phyloP scores from a whole-genome alignment of 352 stramenopile species.

The Poterioochromonas sp. region DNA sequence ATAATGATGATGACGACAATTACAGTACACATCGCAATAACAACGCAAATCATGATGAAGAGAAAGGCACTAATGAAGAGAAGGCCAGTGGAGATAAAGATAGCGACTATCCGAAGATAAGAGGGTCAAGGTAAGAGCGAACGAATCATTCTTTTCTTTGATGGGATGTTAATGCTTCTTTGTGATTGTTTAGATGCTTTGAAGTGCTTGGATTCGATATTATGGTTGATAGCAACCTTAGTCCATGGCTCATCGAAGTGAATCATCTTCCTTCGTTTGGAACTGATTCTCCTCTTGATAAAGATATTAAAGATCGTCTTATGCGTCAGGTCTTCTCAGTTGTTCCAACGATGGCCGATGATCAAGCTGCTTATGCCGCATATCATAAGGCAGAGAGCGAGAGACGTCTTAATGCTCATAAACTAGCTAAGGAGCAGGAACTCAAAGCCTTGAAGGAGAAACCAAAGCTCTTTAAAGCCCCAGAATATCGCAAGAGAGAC shows the following conservation, averaged over 20 bases:
- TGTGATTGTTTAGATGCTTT: conserved; percentile 71
- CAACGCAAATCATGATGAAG: background rate
- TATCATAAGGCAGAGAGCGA: conserved; percentile 50
- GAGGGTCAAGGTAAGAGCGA: too few species aligned
- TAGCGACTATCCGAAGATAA: too few species aligned
- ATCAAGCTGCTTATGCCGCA: conserved; percentile 62
- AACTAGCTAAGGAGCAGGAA: background rate
- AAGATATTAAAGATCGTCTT: conserved; percentile 83
- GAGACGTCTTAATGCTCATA: background rate
- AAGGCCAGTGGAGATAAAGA: too few species aligned
- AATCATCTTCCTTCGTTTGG: conserved; percentile 89
- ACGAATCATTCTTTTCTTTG: too few species aligned
- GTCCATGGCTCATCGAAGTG: conserved; percentile 91
- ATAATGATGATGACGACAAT: background rate
- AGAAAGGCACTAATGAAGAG: background rate
- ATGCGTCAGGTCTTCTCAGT: conserved; percentile 80
- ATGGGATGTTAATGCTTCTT: conserved; percentile 13
- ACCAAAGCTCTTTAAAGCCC: background rate
- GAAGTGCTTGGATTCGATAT: conserved; percentile 91
- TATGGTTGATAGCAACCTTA: conserved; percentile 83
- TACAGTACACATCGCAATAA: conserved; percentile 15
- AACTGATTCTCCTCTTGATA: conserved; percentile 85
- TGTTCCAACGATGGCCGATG: conserved; percentile 61
- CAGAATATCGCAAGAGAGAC: background rate
- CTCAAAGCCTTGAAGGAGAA: background rate